Conservation (phyloP, 1,284 basidiomycete species). For the Ustilago curta region DNA sequence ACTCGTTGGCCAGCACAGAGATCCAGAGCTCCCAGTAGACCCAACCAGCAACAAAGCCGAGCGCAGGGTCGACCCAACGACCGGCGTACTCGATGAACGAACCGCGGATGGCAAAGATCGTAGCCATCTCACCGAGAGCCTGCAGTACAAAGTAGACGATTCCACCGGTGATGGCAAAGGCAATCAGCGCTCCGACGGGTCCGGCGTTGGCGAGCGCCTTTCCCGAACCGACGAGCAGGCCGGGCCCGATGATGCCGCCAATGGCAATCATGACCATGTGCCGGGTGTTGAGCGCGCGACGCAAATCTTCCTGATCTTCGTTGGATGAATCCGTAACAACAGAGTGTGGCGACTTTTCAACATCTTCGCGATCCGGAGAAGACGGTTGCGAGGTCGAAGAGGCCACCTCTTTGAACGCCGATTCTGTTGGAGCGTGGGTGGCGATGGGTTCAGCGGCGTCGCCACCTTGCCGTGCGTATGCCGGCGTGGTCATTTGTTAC, state of each 20-base stretch:
- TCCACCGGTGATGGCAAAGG: conserved; percentile 48
- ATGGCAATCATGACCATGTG: conserved; percentile 62
- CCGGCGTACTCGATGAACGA: conserved; percentile 84
- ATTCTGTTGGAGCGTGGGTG: neutral
- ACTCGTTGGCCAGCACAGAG: conserved; percentile 48
- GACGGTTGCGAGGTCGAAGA: conserved; percentile 6
- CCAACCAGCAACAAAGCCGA: conserved; percentile 76
- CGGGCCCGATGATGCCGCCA: conserved; percentile 62
- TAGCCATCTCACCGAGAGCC: conserved; percentile 53
- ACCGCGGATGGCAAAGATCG: conserved; percentile 74
- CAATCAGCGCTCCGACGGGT: conserved; percentile 51
- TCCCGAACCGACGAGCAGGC: conserved; percentile 54
- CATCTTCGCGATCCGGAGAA: conserved; percentile 23
- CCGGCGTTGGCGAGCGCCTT: conserved; percentile 49
- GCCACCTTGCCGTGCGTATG: conserved; percentile 11
- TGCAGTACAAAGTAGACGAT: conserved; percentile 57
- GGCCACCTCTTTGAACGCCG: conserved; percentile 19
- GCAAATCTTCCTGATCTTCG: conserved; percentile 32
- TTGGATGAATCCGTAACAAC: neutral
- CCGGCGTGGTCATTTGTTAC: conserved; percentile 11
- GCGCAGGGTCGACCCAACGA: conserved; percentile 81
- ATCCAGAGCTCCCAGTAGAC: conserved; percentile 54
- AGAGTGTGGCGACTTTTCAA: conserved; percentile 20
- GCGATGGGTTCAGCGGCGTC: conserved; percentile 9
- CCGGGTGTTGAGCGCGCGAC: conserved; percentile 48